Conservation (phyloP, 1,139 yeast genomes). For the Groenewaldozyma auringiensis region DNA sequence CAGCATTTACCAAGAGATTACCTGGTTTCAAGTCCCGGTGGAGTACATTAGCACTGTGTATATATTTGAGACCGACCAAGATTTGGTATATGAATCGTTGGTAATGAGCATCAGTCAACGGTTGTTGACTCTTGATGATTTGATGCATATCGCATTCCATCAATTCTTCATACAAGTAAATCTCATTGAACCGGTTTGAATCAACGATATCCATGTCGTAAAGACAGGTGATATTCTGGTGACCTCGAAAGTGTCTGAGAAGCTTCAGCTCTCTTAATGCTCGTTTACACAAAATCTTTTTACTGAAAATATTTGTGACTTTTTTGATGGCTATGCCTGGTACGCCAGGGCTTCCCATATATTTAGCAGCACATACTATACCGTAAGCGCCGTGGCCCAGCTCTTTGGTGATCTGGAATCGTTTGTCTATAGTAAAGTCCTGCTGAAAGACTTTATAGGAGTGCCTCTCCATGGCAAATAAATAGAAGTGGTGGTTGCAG, state of each 20-base stretch:
- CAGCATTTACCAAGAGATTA: constrained; percentile 85
- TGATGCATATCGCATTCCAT: constrained; percentile 99
- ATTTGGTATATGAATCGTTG: constrained; percentile 90
- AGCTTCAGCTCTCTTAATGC: constrained; percentile 84
- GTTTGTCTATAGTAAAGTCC: constrained; percentile 77
- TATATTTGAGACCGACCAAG: constrained; percentile 84
- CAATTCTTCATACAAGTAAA: constrained; percentile 84
- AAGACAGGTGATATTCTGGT: constrained; percentile 84
- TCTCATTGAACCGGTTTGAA: constrained; percentile 79
- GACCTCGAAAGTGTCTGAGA: constrained; percentile 74
- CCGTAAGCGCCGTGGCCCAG: constrained; percentile 98
- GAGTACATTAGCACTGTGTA: constrained; percentile 91
- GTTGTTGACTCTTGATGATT: constrained; percentile 87
- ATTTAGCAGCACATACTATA: constrained; percentile 86
- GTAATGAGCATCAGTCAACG: constrained; percentile 89
- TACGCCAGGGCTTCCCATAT: constrained; percentile 54
- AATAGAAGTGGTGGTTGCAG: not conserved
- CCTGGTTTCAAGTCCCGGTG: constrained; percentile 96
- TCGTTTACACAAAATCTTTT: constrained; percentile 80
- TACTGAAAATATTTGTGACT: constrained; percentile 83
- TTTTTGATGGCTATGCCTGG: constrained; percentile 79
- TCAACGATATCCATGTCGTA: constrained; percentile 90
- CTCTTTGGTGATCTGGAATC: constrained; percentile 81
- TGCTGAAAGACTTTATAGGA: constrained; percentile 71
- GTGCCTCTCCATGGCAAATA: constrained; percentile 25